Conservation (phyloP, 2,329 filamentous ascomycete species). For the Ophiostoma ips region DNA sequence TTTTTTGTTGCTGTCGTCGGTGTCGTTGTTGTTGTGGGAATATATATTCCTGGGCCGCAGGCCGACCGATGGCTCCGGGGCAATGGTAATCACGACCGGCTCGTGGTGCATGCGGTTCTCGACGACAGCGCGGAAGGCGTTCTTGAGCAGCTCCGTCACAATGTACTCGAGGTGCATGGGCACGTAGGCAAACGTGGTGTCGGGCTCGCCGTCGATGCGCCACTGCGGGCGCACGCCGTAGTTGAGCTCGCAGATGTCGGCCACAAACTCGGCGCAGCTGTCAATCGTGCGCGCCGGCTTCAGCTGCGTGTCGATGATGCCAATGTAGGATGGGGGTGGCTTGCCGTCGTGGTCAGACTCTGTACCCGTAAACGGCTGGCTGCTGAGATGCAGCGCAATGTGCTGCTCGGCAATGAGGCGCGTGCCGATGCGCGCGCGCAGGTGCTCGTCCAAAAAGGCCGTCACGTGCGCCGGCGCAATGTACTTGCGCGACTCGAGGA, state of each 20-base stretch:
- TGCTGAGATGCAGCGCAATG: constrained; percentile 68
- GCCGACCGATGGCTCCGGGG: constrained; percentile 40
- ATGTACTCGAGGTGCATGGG: constrained; percentile 97
- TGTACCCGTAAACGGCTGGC: constrained; percentile 55
- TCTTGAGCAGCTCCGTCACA: constrained; percentile 89
- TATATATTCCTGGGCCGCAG: constrained; percentile 3
- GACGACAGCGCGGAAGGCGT: constrained; percentile 85
- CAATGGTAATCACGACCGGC: constrained; percentile 84
- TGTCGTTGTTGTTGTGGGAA: constrained; percentile 15
- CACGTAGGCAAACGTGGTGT: constrained; percentile 83
- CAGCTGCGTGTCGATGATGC: constrained; percentile 80
- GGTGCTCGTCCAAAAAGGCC: constrained; percentile 79
- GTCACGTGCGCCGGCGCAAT: constrained; percentile 76
- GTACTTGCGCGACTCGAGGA: constrained; percentile 85
- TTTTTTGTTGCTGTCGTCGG: background rate
- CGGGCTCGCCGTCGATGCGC: constrained; percentile 69
- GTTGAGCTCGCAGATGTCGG: constrained; percentile 90
- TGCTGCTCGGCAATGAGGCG: constrained; percentile 92
- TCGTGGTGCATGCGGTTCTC: constrained; percentile 68
- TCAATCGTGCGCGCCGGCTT: constrained; percentile 70
- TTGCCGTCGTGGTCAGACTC: constrained; percentile 22
- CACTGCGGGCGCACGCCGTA: constrained; percentile 79
- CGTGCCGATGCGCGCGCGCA: constrained; percentile 87
- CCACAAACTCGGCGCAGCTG: constrained; percentile 77
- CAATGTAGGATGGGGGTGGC: constrained; percentile 53